phyloP scores from a whole-genome alignment of 139 green algal genomes.

The Astrephomene gubernaculifera region DNA sequence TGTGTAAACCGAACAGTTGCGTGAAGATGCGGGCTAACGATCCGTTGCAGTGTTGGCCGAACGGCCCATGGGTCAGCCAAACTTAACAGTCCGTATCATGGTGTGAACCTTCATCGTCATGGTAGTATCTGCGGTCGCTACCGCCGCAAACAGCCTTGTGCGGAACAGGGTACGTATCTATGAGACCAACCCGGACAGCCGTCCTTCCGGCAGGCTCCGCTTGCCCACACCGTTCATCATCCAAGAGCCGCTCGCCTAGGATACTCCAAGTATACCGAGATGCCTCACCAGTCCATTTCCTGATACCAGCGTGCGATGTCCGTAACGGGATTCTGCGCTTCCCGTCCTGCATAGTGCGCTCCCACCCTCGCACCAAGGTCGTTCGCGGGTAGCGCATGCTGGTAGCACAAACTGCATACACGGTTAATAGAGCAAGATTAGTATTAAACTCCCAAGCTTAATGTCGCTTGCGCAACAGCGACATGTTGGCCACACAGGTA shows the following conservation, averaged over 20 bases:
- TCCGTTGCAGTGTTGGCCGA: not conserved
- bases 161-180: too few relatives aligned
- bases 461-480: too few relatives aligned
- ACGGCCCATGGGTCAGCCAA: not conserved
- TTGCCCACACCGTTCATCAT: too few relatives aligned
- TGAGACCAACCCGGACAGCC: not conserved
- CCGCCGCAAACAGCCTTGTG: not conserved
- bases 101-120: not conserved
- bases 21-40: too few relatives aligned
- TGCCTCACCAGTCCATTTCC: conserved; percentile 25
- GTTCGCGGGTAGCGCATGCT: not conserved
- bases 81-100: not conserved
- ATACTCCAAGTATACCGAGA: not conserved
- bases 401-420: not conserved
- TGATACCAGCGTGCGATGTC: not conserved
- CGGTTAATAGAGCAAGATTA: not conserved
- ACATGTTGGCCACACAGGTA: too few relatives aligned
- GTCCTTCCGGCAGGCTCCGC: not conserved
- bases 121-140: not conserved
- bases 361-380: conserved; percentile 16
- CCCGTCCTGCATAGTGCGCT: not conserved
- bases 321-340: not conserved
- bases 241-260: not conserved
- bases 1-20: too few relatives aligned
- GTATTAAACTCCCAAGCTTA: too few relatives aligned